Conservation (phyloP, 2,329 filamentous ascomycete genomes). For the Aspergillus quadricinctus region DNA sequence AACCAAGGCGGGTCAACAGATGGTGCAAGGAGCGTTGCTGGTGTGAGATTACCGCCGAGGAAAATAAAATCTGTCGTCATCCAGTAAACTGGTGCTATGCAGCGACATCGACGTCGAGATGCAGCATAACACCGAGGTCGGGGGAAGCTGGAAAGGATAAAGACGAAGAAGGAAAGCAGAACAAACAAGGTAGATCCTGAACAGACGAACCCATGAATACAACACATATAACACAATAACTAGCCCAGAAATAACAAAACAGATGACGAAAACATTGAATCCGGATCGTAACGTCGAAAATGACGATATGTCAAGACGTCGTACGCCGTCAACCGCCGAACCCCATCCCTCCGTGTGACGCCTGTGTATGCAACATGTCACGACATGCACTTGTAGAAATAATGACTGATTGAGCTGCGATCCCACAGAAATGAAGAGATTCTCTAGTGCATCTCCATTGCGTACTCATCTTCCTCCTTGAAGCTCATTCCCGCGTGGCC, state of each 20-base stretch:
- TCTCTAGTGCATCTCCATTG: conserved; percentile 62
- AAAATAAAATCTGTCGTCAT: conserved; percentile 3
- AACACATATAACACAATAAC: conserved; percentile 1
- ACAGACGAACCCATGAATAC: conserved; percentile 13
- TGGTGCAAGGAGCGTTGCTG: background rate
- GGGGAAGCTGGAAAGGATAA: background rate
- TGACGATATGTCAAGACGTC: conserved; percentile 20
- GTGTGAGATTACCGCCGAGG: conserved; percentile 5
- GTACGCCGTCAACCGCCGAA: conserved; percentile 42
- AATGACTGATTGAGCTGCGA: conserved; percentile 1
- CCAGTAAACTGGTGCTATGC: background rate
- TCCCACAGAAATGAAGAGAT: background rate
- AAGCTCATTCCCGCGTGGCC: conserved; percentile 63
- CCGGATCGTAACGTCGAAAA: conserved; percentile 8
- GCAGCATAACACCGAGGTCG: background rate
- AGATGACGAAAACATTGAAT: conserved; percentile 8
- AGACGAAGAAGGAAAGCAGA: conserved; percentile 1
- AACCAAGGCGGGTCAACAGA: conserved; percentile 7
- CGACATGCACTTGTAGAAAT: conserved; percentile 17
- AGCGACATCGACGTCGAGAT: background rate
- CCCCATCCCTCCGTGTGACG: conserved; percentile 21
- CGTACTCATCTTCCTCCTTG: conserved; percentile 92
- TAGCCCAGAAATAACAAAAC: conserved; percentile 29
- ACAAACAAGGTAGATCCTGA: conserved; percentile 3
- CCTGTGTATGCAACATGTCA: conserved; percentile 22